Evolutionary conservation across 305 asterid species (phyloP), one percentile per base, ranked within the genome.

Genomic region (Coffea humblotiana): DNA sequence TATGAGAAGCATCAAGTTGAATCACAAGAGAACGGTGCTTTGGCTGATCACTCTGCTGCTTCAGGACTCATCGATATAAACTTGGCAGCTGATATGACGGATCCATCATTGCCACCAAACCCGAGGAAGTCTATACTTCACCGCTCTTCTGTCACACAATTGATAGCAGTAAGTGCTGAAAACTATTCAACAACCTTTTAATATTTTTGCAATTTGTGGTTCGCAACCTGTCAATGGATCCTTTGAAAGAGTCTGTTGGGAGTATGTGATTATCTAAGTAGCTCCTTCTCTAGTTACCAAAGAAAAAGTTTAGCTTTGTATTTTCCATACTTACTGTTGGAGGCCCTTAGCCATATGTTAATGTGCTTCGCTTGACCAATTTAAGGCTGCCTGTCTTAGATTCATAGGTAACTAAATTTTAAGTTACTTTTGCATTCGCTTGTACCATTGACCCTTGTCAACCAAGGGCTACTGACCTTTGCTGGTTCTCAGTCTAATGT

Each of bases 21-120:
- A 85, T 61, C 91, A 52, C 90, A 86, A 87, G 93, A 87, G 77
- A 94, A 92, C 77, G 97, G 94, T 63, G 84, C 76, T 40, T 48
- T 81, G 67, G 88, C 85, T 61, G 98, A 94, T 85, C 88, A 92
- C 54, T 92, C 99, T 74, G 87, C 89, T 49, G 87, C 97, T 77
- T 96, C 99, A n/a, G 99, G 98, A 83, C 83, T 91, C 87, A 96
- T 94, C 82, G 97, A 92, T 84, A 85, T 96, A 77, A 93, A 90
- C 84, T 80, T 94, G 91, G 86, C 87, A 71, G 98, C 97, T 72
- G 99, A 94, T 83, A 90, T 94, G 95, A 85, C 93, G 47, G 99
- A 96, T 91, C 96, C 99, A 77, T 89, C 90, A 88, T 85, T 96
- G 82, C 99, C 99, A 49, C 96, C 98, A 72, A 96, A 96, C 87